Base-by-base conservation (phyloP, 306 rosid genomes). In the Citrullus amarus region DNA sequence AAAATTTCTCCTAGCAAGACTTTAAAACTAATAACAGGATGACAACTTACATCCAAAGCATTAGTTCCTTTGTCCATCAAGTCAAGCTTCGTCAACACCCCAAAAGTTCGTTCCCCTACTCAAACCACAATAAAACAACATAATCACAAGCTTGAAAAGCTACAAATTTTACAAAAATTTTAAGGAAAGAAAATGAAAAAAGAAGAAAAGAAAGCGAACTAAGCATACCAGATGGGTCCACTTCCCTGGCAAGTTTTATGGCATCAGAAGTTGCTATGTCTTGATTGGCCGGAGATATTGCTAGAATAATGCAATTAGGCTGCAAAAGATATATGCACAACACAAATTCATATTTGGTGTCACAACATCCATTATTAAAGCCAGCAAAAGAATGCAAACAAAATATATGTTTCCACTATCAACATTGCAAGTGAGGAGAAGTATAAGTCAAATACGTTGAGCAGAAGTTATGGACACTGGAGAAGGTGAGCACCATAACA, bases 21-120 rank as follows among this genome's bases (percentile, higher is more conserved):
- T 46, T 71, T 28, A 71, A 22, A 9, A 12, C 38, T 38, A 22
- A 30, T 58, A 81, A 54, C 25, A 75, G 16, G 41, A 69, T 54
- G 38, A 43, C 36, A 74, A 73, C 84, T 81, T 88, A 93, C 98
- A 78, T 93, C 98, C 81, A 89, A 80, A 3, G 98, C 97, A 79
- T 91, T 91, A 60, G 98, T 93, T 87, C 98, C 98, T 84, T 93
- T 93, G 87, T 93, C 98, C 98, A 93, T 93, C 89, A 93, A 88
- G 87, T 93, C 98, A 75, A 93, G 88, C 86, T 93, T 93, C 57
- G 98, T 93, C 89, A 93, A 77, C 79, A 93, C 98, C 55, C 98
- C 98, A 88, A 93, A 93, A 65, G 98, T 93, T 41, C 98, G 82
- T 30, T 93, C 95, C 75, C 97, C 98, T 93, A 71, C 61, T 34